phyloP scores from a whole-genome alignment of 2,329 filamentous ascomycete species.

The Diatrype stigma region DNA sequence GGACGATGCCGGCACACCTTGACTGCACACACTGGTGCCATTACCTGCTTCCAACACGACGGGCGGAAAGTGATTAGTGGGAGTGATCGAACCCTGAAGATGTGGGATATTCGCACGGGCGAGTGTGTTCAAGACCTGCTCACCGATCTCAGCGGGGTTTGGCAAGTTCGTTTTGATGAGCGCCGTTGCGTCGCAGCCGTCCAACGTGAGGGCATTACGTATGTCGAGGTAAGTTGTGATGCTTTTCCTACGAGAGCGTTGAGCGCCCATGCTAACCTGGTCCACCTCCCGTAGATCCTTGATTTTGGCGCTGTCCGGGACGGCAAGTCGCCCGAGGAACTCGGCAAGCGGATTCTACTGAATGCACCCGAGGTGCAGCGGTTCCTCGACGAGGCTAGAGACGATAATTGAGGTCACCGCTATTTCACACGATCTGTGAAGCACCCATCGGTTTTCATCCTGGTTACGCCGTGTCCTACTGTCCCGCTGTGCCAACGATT shows the following conservation, averaged over 20 bases:
- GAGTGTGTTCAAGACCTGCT: conserved; percentile 90
- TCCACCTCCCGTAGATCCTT: conserved; percentile 69
- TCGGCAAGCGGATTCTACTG: conserved; percentile 73
- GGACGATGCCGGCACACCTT: conserved; percentile 87
- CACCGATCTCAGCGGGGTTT: conserved; percentile 92
- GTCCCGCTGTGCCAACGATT: too few relatives aligned
- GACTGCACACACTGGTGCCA: conserved; percentile 91
- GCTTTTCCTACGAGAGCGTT: neutral
- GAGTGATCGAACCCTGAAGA: conserved; percentile 92
- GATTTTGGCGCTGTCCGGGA: conserved; percentile 95
- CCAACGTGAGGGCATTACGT: conserved; percentile 86
- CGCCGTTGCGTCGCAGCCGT: conserved; percentile 93
- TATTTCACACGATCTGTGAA: neutral
- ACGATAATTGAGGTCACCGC: neutral
- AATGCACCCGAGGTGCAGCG: conserved; percentile 51
- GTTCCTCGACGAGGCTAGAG: conserved; percentile 25
- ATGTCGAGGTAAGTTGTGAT: conserved; percentile 73
- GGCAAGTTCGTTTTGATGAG: conserved; percentile 98
- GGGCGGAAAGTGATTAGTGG: conserved; percentile 94
- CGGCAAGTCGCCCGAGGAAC: conserved; percentile 70
- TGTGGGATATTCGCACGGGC: conserved; percentile 94
- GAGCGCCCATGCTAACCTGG: conserved; percentile 27
- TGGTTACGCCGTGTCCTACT: too few relatives aligned
- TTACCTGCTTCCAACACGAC: conserved; percentile 98
- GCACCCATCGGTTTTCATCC: too few relatives aligned